Conservation (phyloP, 371 early-diverging fungal species). For the Saksenaea vasiformis region DNA sequence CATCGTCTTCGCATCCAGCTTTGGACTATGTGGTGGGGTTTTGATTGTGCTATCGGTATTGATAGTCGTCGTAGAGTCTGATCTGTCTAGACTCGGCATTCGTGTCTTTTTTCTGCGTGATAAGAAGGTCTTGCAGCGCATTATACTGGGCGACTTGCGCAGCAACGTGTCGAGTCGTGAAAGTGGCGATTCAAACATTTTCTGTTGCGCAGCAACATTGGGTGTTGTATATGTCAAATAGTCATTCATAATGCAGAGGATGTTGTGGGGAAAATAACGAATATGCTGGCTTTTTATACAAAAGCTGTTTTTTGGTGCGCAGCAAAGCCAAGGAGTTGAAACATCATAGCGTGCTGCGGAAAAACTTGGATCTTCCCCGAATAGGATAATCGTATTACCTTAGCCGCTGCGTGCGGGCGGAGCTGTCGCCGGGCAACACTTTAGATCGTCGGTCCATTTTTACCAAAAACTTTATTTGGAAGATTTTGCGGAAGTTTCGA, state of each 20-base stretch:
- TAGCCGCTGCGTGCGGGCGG: not conserved
- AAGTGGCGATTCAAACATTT: not conserved
- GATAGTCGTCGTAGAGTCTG: not conserved
- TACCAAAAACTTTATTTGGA: not conserved
- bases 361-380: conserved; percentile 2
- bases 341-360: conserved; percentile 1
- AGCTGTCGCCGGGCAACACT: not conserved
- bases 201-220: not conserved
- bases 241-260: not conserved
- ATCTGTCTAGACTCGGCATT: not conserved
- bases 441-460: not conserved
- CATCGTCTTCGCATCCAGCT: not conserved
- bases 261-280: not conserved
- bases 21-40: not conserved
- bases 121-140: not conserved
- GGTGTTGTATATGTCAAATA: not conserved
- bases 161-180: not conserved
- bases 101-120: not conserved
- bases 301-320: not conserved
- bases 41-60: not conserved
- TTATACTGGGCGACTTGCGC: not conserved
- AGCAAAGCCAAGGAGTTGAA: conserved; percentile 7
- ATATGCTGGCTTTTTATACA: not conserved
- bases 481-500: not conserved
- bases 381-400: conserved; percentile 1